Percentiles rank a stretch among this genome's conserved stretches.
These are phyloP conservation scores for Populus ilicifolia DNA, from an alignment of 345 rosid species.

Conservation along the genomic window DNA sequence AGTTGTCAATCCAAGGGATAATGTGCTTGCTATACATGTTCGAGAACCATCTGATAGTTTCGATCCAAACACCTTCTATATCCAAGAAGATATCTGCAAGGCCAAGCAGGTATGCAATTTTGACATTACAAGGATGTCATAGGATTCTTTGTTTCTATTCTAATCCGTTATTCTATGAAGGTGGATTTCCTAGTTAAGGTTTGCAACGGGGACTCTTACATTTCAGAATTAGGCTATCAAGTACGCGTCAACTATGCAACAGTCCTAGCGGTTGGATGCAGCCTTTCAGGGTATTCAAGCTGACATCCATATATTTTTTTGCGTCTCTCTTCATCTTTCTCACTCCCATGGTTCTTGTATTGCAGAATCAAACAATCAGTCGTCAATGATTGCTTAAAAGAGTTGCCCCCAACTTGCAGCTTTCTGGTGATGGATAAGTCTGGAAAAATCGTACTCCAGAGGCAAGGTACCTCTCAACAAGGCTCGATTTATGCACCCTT, in stretches of 20 bases:
- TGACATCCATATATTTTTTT: background rate
- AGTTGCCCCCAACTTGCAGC: constrained; percentile 38
- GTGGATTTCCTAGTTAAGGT: constrained; percentile 39
- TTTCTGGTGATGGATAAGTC: constrained; percentile 30
- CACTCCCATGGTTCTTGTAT: background rate
- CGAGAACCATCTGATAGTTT: constrained; percentile 25
- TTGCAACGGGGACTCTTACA: constrained; percentile 28
- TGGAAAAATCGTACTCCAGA: constrained; percentile 25
- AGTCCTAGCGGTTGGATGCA: constrained; percentile 41
- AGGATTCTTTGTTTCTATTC: background rate
- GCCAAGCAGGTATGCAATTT: constrained; percentile 20
- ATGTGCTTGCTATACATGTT: constrained; percentile 37
- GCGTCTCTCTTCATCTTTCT: background rate
- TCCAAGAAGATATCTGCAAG: constrained; percentile 40
- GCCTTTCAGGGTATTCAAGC: constrained; percentile 24
- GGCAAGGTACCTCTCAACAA: constrained; percentile 41
- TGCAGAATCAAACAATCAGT: constrained; percentile 34
- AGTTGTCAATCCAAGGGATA: constrained; percentile 22
- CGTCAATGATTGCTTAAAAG: constrained; percentile 19
- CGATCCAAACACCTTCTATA: constrained; percentile 37
- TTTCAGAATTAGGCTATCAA: constrained; percentile 31
- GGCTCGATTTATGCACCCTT: constrained; percentile 24
- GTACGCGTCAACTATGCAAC: constrained; percentile 36
- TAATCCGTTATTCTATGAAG: constrained; percentile 9
- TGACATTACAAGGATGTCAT: background rate